Percentiles rank a stretch among this genome's conserved stretches.
These are phyloP conservation scores for Tulasnella sp. DNA, from an alignment of 768 basidiomycete species.

Conservation along the genomic window DNA sequence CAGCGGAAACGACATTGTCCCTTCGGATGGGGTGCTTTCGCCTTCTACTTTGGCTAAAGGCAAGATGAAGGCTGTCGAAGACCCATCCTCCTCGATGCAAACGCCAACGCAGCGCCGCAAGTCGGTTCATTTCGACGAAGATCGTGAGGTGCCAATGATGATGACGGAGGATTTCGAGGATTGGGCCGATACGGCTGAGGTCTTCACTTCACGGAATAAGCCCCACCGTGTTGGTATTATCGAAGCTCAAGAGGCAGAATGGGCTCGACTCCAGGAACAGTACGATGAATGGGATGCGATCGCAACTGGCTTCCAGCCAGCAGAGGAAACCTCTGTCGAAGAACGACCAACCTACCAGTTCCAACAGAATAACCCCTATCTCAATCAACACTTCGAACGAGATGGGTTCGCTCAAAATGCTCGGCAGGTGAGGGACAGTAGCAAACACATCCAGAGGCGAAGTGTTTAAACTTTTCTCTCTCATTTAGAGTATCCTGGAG, in stretches of 20 bases:
- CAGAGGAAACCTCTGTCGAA: neutral
- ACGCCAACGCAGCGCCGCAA: neutral
- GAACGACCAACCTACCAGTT: conserved; percentile 51
- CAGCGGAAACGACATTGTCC: conserved; percentile 69
- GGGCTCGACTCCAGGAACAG: conserved; percentile 62
- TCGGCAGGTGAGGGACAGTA: neutral
- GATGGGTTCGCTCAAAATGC: neutral
- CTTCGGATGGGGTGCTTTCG: conserved; percentile 23
- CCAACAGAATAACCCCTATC: conserved; percentile 70
- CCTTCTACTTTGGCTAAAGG: neutral
- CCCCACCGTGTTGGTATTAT: neutral
- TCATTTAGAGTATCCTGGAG: conserved; percentile 72
- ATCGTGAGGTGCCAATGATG: neutral
- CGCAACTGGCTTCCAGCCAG: conserved; percentile 37
- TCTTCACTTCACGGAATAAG: neutral
- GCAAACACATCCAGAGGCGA: neutral
- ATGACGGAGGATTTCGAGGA: conserved; percentile 9
- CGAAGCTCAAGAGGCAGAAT: conserved; percentile 35
- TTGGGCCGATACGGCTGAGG: neutral
- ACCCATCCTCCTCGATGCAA: neutral
- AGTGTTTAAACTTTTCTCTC: neutral
- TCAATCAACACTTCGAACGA: conserved; percentile 41
- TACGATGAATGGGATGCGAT: conserved; percentile 83
- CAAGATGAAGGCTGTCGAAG: conserved; percentile 2
- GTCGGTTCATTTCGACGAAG: conserved; percentile 15